phyloP scores from a whole-genome alignment of 805 yeast genomes.

The Candida germanica region DNA sequence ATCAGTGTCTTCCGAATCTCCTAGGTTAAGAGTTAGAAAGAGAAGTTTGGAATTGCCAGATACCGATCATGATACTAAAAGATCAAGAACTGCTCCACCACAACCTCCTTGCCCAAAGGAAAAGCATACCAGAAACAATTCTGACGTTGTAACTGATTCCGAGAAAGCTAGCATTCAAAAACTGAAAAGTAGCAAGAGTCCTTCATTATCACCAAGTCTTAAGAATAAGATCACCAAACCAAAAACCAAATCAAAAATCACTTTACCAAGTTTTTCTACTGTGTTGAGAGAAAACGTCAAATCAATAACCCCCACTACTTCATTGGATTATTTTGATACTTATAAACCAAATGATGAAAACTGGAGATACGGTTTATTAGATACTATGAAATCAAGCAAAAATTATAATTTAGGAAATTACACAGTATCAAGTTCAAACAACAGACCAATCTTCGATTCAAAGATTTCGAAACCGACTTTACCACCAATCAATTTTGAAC shows the following conservation, averaged over 20 bases:
- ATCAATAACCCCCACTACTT: constrained; percentile 40
- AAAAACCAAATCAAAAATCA: constrained; percentile 11
- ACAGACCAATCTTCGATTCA: constrained; percentile 38
- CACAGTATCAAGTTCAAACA: constrained; percentile 4
- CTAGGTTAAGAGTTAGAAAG: constrained; percentile 18
- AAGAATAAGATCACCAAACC: not conserved
- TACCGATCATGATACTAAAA: constrained; percentile 18
- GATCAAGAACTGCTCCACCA: constrained; percentile 48
- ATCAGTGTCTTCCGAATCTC: constrained; percentile 12
- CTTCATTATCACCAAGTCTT: constrained; percentile 3
- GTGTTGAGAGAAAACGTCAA: constrained; percentile 27
- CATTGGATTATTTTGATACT: constrained; percentile 43
- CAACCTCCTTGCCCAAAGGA: constrained; percentile 21
- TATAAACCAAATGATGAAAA: constrained; percentile 44
- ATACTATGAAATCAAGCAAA: constrained; percentile 25
- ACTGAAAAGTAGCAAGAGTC: too few species aligned
- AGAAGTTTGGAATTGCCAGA: constrained; percentile 18
- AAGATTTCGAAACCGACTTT: constrained; percentile 25
- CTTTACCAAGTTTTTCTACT: constrained; percentile 35
- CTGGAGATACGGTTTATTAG: constrained; percentile 42
- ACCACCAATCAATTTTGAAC: constrained; percentile 17
- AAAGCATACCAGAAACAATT: not conserved
- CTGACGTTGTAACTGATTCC: constrained; percentile 1
- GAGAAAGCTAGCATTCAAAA: constrained; percentile 4
- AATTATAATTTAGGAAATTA: constrained; percentile 2